Evolutionary conservation across 2,329 filamentous ascomycete species (phyloP), one percentile per base, ranked within the genome.

Genomic region (Acephala macrosclerotiorum): DNA sequence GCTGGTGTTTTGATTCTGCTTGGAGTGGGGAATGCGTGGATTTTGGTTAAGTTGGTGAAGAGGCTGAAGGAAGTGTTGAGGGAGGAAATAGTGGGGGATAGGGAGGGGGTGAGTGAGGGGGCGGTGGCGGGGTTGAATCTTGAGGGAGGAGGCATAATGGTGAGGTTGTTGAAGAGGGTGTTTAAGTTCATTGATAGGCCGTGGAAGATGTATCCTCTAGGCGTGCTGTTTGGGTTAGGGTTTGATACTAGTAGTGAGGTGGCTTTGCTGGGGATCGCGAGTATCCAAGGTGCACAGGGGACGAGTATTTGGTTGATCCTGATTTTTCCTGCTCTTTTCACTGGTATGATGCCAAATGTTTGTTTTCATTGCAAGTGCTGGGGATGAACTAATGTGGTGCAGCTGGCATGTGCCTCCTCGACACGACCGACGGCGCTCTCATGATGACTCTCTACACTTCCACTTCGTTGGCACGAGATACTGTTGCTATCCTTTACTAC

Each of bases 201-300:
- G 0, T 98, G 95, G 95, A 98, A 98, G 78, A 97, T 97, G 94
- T 96, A 96, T 71, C 94, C 93, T 0, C 81, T 97, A 0, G 95
- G 95, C 0, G 84, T 98, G 0, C 81, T 98, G 4, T 98, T 95
- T 74, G 96, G 95, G 0, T 83, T 98, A 0, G 96, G 95, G 0
- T 98, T 99, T 76, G 96, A 98, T 76, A 98, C 96, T 0, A 96
- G 92, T 47, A 97, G 93, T 8, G 95, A 99, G 77, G 92, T 98
- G 74, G 95, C 96, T 0, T 85, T 99, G 8, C 80, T 99, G 0
- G 96, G 95, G 0, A 97, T 98, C 69, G 91, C 93, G 0, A 94
- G 91, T 35, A 89, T 99, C 1, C 91, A 97, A 74, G 94, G 91
- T 0, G 89, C 93, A 0, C 85, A 91, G 67, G 95, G 95, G 1